Base-by-base conservation (phyloP, 176 grass and related monocot species). In the Carex myosuroides region DNA sequence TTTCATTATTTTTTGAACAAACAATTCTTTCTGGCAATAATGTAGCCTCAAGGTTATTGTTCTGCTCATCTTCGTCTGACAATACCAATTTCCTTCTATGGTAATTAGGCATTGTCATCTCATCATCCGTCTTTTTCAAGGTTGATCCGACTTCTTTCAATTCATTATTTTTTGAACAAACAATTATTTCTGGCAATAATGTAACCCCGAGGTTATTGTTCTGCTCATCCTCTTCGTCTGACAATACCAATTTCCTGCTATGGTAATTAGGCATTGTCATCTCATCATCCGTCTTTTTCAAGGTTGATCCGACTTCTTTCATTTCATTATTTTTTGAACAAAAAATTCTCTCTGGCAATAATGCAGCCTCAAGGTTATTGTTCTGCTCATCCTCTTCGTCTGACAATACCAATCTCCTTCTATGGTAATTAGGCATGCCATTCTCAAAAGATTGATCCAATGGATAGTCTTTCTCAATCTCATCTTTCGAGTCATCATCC, bases 1-100 rank as follows among this genome's bases (percentile, higher is more conserved):
- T n/a, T 44, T 70, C 71, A 60, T 72, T 88, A 70, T 71, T 81
- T 84, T 78, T 33, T 60, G 46, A 50, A 48, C 44, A 48, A 50
- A 3, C 46, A 50, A 50, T 50, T 50, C 46, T 50, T 50, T 50
- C 46, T 2, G 10, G 10, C 46, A 50, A 50, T 50, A 50, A 50
- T 50, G 46, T 18, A 29, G 1, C 1, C 73, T 32, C 50, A 17
- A 17, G 2, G 2, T 56, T 22, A 32, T 33, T 32, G 5, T 56
- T n/a, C 16, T 3, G 46, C 46, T 12, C 67, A 39, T 39, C 37
- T 39, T 39, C 37, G 0, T 39, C 37, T 39, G 37, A 39, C 37
- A 39, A 39, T 39, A 39, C 37, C 37, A 39, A 39, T 6, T 39
- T 39, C 37, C 37, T 39, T 39, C 37, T 39, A 39, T 6, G 37